These are phyloP conservation scores for Dioszegia crocea DNA, from an alignment of 768 basidiomycete species.

Conservation along the genomic window DNA sequence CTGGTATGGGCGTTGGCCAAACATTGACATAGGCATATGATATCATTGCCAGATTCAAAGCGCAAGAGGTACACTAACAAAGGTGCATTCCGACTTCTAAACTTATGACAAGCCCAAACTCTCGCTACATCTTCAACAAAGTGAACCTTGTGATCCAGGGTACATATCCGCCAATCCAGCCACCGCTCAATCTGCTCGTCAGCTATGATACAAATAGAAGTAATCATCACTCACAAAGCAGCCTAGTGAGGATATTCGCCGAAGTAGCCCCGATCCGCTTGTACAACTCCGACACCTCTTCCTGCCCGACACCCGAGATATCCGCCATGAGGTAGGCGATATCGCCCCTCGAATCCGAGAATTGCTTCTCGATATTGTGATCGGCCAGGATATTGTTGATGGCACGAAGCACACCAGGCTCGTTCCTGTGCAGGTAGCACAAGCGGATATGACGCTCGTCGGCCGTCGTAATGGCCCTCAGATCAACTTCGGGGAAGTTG, in stretches of 20 bases:
- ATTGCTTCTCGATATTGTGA: constrained; percentile 99
- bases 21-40: too few relatives aligned
- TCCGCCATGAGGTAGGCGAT: constrained; percentile 89
- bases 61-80: too few relatives aligned
- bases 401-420: constrained; percentile 67
- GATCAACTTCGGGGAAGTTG: constrained; percentile 98
- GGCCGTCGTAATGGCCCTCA: constrained; percentile 82
- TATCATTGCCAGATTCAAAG: too few relatives aligned
- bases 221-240: constrained; percentile 55
- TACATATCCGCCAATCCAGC: too few relatives aligned
- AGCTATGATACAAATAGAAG: background rate
- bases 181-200: background rate
- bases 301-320: constrained; percentile 80
- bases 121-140: too few relatives aligned
- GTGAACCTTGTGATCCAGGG: too few relatives aligned
- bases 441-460: constrained; percentile 77
- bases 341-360: constrained; percentile 65
- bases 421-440: constrained; percentile 91
- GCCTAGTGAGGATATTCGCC: constrained; percentile 83
- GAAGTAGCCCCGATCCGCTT: constrained; percentile 71
- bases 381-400: constrained; percentile 92
- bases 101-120: too few relatives aligned
- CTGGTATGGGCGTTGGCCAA: too few relatives aligned
- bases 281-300: constrained; percentile 72
- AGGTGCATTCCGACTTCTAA: too few relatives aligned